phyloP scores from a whole-genome alignment of 116 monocot genomes.

The Thalassia testudinum region DNA sequence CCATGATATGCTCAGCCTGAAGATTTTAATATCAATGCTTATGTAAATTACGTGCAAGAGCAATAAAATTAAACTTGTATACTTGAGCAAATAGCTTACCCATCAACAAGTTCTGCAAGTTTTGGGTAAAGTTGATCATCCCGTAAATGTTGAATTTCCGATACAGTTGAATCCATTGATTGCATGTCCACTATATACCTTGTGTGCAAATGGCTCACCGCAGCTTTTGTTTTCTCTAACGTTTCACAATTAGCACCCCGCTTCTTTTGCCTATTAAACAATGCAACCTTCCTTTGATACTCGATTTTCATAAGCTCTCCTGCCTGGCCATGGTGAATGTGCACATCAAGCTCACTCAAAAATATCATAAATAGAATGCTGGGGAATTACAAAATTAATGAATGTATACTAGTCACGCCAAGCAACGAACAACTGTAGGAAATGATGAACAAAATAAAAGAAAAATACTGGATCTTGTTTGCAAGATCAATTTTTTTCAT shows the following conservation, averaged over 20 bases:
- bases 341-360: too few relatives aligned
- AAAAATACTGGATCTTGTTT: too few relatives aligned
- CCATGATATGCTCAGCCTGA: too few relatives aligned
- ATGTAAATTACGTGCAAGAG: too few relatives aligned
- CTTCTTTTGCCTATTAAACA: conserved; percentile 76
- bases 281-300: conserved; percentile 82
- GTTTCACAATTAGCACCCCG: conserved; percentile 38
- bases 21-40: too few relatives aligned
- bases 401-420: too few relatives aligned
- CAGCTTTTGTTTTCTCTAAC: conserved; percentile 81
- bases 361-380: too few relatives aligned
- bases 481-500: too few relatives aligned
- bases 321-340: conserved; percentile 24
- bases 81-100: conserved; percentile 22
- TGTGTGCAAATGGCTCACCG: conserved; percentile 88
- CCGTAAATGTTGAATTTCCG: conserved; percentile 81
- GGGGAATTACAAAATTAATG: too few relatives aligned
- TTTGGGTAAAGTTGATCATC: conserved; percentile 73
- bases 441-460: too few relatives aligned
- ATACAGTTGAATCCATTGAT: conserved; percentile 87
- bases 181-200: conserved; percentile 97
- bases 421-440: too few relatives aligned
- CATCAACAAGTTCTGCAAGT: conserved; percentile 53
- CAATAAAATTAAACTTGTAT: too few relatives aligned
- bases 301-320: conserved; percentile 87